These are phyloP conservation scores for Quercus phellos DNA, from an alignment of 331 rosid genomes.

Conservation along the genomic window DNA sequence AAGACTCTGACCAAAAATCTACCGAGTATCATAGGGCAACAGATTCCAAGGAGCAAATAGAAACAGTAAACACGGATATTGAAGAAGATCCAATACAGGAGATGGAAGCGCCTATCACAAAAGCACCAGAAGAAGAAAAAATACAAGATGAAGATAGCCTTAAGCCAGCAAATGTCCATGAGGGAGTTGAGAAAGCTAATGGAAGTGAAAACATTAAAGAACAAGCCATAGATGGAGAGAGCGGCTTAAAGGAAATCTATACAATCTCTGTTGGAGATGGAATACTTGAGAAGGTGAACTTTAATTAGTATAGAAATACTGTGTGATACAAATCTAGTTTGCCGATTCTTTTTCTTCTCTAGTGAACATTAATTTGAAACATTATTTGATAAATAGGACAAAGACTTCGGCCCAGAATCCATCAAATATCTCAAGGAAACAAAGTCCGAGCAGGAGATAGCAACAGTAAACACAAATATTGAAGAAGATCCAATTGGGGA, in stretches of 20 bases:
- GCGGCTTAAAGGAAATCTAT: constrained; percentile 5
- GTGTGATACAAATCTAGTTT: too few species aligned
- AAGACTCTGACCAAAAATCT: background rate
- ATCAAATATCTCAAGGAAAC: background rate
- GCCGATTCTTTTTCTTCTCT: too few species aligned
- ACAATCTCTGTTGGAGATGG: constrained; percentile 7
- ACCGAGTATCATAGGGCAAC: constrained; percentile 4
- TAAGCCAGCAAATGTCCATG: background rate
- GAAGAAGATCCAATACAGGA: background rate
- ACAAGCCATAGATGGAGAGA: constrained; percentile 9
- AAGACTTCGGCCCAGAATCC: background rate
- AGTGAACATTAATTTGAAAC: background rate
- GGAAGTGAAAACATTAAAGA: constrained; percentile 21
- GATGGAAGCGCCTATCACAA: background rate
- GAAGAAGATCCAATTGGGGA: too few species aligned
- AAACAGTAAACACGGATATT: background rate
- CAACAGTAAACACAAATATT: background rate
- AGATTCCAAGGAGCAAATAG: constrained; percentile 11
- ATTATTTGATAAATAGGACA: constrained; percentile 19
- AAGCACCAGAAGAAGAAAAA: constrained; percentile 5
- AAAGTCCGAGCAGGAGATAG: background rate
- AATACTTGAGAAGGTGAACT: constrained; percentile 27
- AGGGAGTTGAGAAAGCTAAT: constrained; percentile 4
- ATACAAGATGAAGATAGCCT: background rate
- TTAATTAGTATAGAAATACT: background rate